phyloP scores from a whole-genome alignment of 2,329 filamentous ascomycete genomes.

The Aureobasidium sp. region DNA sequence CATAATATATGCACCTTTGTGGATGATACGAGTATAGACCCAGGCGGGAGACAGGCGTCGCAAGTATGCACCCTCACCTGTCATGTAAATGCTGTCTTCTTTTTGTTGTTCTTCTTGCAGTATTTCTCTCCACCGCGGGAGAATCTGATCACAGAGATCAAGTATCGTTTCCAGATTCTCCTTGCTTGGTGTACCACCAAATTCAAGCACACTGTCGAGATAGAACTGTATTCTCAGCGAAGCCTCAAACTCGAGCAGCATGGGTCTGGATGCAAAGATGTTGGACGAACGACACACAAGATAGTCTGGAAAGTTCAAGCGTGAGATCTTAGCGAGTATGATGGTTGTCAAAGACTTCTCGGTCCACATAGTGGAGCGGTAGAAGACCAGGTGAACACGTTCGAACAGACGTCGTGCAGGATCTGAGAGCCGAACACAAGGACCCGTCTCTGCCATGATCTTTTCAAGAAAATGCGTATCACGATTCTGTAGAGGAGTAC shows the following conservation, averaged over 20 bases:
- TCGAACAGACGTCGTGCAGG: slow-evolving; percentile 75
- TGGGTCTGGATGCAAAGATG: slow-evolving; percentile 69
- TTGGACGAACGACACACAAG: slow-evolving; percentile 82
- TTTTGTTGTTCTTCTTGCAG: slow-evolving; percentile 67
- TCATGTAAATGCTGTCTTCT: slow-evolving; percentile 68
- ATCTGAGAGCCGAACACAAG: slow-evolving; percentile 73
- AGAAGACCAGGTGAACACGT: slow-evolving; percentile 90
- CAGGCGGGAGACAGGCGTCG: slow-evolving; percentile 84
- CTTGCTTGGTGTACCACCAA: slow-evolving; percentile 59
- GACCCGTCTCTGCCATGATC: slow-evolving; percentile 67
- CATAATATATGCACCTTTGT: slow-evolving; percentile 73
- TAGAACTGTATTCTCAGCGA: slow-evolving; percentile 72
- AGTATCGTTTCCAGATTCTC: slow-evolving; percentile 60
- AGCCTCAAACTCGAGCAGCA: slow-evolving; percentile 81
- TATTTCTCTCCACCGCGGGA: slow-evolving; percentile 70
- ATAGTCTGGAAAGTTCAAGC: slow-evolving; percentile 80
- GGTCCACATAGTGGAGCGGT: slow-evolving; percentile 92
- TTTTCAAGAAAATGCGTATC: slow-evolving; percentile 68
- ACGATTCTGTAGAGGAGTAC: slow-evolving; percentile 48
- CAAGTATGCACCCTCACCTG: slow-evolving; percentile 79
- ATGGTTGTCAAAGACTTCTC: slow-evolving; percentile 94
- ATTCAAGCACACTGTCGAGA: slow-evolving; percentile 75
- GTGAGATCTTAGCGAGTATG: slow-evolving; percentile 83
- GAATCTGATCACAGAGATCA: slow-evolving; percentile 62
- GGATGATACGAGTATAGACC: slow-evolving; percentile 85